Evolutionary conservation across 1,139 yeast species (phyloP), one percentile per base, ranked within the genome.

Genomic region (Kluyveromyces sp.): DNA sequence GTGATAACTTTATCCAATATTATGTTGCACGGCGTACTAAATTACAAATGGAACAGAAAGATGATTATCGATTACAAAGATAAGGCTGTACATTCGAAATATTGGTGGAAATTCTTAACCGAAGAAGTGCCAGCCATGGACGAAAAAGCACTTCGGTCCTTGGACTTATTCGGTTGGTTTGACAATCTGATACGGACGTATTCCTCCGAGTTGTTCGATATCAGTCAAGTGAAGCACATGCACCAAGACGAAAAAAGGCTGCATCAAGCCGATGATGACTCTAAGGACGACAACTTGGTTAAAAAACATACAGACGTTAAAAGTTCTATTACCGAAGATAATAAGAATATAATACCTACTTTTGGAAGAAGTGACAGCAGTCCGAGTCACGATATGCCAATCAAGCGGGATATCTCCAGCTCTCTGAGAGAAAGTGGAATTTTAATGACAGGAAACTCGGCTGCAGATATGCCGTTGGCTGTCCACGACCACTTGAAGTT

Each of bases 101-200:
- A 50, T 43, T 61, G 64, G 64, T 61, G 65, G 64, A 56, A 58
- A 36, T 54, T 57, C 33, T 31, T 60, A 16, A 53, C 50, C 18
- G 42, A 50, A 9, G 56, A 56, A 35, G 33, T 59, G 11, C 61
- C 63, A 9, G 35, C 45, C 18, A 51, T 57, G 52, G 20, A 48
- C 2, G 51, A 46, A 9, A 36, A 44, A 7, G 50, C 53, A 39
- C 47, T 56, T 18, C 59, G 55, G n/a, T 37, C 49, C 1, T 33
- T 56, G 13, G 60, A 60, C 43, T 43, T 60, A n/a, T 37, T 52
- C 4, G 48, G 44, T 13, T 60, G 61, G 59, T 61, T 60, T 40
- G 62, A 60, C 22, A 52, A 51, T 31, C 41, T 58, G 11, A 30
- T 57, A 12, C 22, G 22, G 8, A 40, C 48, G 9, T 43, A 56